These are phyloP conservation scores for Melaleuca quinquenervia DNA, from an alignment of 345 rosid genomes.

Conservation along the genomic window DNA sequence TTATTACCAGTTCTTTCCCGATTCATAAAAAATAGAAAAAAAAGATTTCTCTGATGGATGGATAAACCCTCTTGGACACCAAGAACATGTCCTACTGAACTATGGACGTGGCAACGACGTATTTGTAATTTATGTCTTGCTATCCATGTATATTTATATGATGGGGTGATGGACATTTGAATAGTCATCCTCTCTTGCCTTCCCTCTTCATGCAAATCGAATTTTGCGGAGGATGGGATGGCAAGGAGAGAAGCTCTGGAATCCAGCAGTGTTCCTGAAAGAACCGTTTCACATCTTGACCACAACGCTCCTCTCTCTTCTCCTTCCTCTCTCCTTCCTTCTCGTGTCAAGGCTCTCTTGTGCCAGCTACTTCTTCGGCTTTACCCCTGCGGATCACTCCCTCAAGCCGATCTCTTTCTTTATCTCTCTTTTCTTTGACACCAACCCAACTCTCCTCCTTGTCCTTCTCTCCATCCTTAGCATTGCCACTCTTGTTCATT, in stretches of 20 bases:
- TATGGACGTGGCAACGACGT: conserved; percentile 5
- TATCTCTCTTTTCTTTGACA: conserved; percentile 1
- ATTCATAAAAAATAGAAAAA: not conserved
- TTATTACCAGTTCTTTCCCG: not conserved
- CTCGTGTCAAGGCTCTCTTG: conserved; percentile 8
- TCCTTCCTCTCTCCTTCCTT: conserved; percentile 20
- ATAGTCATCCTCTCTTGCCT: not conserved
- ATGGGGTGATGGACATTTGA: not conserved
- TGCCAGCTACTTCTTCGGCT: conserved; percentile 1
- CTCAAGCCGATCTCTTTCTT: not conserved
- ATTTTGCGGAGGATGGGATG: not conserved
- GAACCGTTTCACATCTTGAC: conserved; percentile 12
- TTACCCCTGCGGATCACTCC: not conserved
- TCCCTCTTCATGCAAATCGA: not conserved
- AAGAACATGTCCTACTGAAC: not conserved
- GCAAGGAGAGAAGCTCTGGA: not conserved
- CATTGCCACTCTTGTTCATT: conserved; percentile 7
- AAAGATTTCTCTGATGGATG: not conserved
- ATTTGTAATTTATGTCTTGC: not conserved
- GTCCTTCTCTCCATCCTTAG: conserved; percentile 4
- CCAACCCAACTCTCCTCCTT: conserved; percentile 14
- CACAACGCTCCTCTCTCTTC: conserved; percentile 8
- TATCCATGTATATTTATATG: not conserved
- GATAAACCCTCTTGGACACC: not conserved
- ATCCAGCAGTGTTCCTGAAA: not conserved